Evolutionary conservation across 1,284 basidiomycete genomes (phyloP).

Genomic region (Xanthoconium separans): DNA sequence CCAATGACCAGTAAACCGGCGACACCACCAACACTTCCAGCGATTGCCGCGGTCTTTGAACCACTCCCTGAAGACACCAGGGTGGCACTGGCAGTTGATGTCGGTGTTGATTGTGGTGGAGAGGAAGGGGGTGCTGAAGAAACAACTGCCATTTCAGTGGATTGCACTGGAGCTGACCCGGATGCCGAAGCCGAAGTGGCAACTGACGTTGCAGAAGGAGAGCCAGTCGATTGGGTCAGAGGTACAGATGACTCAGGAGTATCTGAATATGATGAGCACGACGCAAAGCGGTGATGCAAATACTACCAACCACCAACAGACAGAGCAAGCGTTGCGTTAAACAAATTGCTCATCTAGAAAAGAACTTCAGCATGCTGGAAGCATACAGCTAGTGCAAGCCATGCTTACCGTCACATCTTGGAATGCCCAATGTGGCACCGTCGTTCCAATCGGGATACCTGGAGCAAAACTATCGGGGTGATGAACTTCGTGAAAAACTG

Average conservation of each 20-base stretch:
- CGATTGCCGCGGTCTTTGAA: conserved; percentile 26
- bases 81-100: conserved; percentile 1
- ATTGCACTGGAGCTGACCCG: neutral
- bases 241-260: conserved; percentile 28
- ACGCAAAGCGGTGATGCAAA: too few species aligned
- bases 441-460: conserved; percentile 27
- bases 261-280: conserved; percentile 18
- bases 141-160: conserved; percentile 15
- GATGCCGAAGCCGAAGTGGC: too few species aligned
- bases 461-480: conserved; percentile 16
- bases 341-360: neutral
- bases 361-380: neutral
- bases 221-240: conserved; percentile 19
- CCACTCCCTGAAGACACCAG: neutral
- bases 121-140: neutral
- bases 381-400: neutral
- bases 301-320: too few species aligned
- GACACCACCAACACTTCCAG: conserved; percentile 40
- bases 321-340: too few species aligned
- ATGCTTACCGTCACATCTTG: conserved; percentile 30
- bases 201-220: neutral
- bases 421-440: conserved; percentile 34
- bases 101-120: neutral
- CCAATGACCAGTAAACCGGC: conserved; percentile 9
- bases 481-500: conserved; percentile 1